These are phyloP conservation scores for Colletotrichum viniferum DNA, from an alignment of 2,329 filamentous ascomycete species.

Conservation along the genomic window DNA sequence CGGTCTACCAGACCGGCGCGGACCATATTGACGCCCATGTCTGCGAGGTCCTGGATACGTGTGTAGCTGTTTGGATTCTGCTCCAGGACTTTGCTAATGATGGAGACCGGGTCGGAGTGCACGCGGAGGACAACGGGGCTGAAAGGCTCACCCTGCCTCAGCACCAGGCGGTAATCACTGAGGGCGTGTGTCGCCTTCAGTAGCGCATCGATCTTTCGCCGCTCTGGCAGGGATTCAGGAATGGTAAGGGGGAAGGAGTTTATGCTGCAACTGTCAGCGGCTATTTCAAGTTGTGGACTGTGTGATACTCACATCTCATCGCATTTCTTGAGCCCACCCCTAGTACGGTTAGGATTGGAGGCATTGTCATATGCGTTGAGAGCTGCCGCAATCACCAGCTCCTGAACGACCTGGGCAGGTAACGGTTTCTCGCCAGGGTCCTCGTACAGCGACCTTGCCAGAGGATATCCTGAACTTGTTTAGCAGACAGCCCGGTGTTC, in stretches of 20 bases:
- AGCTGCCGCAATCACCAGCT: conserved; percentile 66
- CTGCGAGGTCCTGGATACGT: conserved; percentile 73
- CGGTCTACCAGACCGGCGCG: conserved; percentile 56
- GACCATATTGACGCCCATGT: conserved; percentile 71
- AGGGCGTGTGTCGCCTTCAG: conserved; percentile 76
- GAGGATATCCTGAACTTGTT: conserved; percentile 56
- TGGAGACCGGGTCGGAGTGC: conserved; percentile 74
- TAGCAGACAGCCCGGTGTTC: not conserved
- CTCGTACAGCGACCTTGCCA: conserved; percentile 68
- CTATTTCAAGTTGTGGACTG: not conserved
- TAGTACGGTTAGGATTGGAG: conserved; percentile 77
- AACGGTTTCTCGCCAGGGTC: conserved; percentile 55
- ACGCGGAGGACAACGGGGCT: conserved; percentile 80
- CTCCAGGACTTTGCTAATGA: conserved; percentile 75
- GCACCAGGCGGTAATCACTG: conserved; percentile 76
- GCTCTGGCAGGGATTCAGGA: conserved; percentile 51
- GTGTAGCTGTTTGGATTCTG: conserved; percentile 79
- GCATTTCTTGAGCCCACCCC: conserved; percentile 79
- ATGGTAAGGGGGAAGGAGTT: conserved; percentile 67
- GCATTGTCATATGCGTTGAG: conserved; percentile 80
- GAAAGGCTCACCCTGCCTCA: conserved; percentile 82
- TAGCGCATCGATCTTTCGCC: conserved; percentile 64
- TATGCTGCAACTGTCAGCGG: conserved; percentile 52
- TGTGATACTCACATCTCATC: conserved; percentile 67
- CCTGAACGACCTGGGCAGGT: conserved; percentile 54